These are phyloP conservation scores for Phytophthora sojae DNA, from an alignment of 352 stramenopile species.

Conservation along the genomic window DNA sequence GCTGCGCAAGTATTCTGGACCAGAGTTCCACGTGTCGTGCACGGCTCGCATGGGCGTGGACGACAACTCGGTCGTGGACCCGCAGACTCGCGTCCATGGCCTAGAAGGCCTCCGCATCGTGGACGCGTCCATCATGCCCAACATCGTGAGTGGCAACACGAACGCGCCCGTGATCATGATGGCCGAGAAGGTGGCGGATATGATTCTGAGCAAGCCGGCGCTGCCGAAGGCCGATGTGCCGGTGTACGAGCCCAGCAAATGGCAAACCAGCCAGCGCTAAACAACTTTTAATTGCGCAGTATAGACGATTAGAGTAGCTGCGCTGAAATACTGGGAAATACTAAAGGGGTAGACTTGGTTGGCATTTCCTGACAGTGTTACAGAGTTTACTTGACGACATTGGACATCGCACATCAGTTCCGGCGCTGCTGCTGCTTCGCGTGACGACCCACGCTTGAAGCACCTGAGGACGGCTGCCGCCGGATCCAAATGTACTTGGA, in stretches of 20 bases:
- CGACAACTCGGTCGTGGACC: slow-evolving; percentile 87
- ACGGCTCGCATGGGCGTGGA: slow-evolving; percentile 86
- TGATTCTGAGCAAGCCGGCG: slow-evolving; percentile 78
- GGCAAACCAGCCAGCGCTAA: slow-evolving; percentile 65
- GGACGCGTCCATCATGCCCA: slow-evolving; percentile 94
- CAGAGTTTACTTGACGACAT: neutral
- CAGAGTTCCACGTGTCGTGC: slow-evolving; percentile 87
- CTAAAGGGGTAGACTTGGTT: neutral
- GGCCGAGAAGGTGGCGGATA: slow-evolving; percentile 92
- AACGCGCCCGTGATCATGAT: slow-evolving; percentile 94
- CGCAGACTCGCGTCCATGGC: slow-evolving; percentile 82
- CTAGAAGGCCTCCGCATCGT: slow-evolving; percentile 90
- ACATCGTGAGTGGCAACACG: slow-evolving; percentile 94
- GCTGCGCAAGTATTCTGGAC: slow-evolving; percentile 78
- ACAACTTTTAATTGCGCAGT: neutral
- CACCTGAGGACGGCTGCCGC: neutral
- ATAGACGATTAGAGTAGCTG: neutral
- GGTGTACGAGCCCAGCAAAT: slow-evolving; percentile 70
- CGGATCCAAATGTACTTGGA: slow-evolving; percentile 24
- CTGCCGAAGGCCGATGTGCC: slow-evolving; percentile 69
- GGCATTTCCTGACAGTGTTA: neutral
- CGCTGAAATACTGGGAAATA: slow-evolving; percentile 3
- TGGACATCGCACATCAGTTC: neutral
- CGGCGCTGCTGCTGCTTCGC: neutral
- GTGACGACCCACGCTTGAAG: neutral